These are phyloP conservation scores for Stylosanthes scabra DNA, from an alignment of 331 rosid genomes.

Conservation along the genomic window DNA sequence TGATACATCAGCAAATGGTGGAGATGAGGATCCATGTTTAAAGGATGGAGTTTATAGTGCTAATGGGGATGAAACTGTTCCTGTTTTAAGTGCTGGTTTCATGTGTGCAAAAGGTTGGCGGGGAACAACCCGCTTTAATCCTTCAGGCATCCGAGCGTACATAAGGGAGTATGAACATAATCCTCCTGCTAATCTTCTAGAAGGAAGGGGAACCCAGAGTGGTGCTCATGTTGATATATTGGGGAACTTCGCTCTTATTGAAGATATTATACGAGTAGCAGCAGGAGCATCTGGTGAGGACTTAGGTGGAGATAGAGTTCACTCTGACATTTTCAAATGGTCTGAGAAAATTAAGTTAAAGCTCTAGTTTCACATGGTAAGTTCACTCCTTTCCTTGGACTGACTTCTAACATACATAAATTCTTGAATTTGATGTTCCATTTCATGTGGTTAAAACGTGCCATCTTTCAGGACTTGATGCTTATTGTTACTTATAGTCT, in stretches of 20 bases:
- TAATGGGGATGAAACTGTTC: constrained; percentile 91
- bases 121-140: constrained; percentile 85
- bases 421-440: not conserved
- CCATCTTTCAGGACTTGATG: not conserved
- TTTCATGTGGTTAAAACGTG: constrained; percentile 9
- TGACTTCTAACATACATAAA: constrained; percentile 4
- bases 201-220: constrained; percentile 92
- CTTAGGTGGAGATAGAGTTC: constrained; percentile 79
- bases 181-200: constrained; percentile 86
- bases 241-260: constrained; percentile 90
- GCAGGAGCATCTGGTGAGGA: constrained; percentile 85
- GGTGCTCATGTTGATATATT: constrained; percentile 95
- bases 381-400: constrained; percentile 29
- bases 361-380: constrained; percentile 55
- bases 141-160: constrained; percentile 69
- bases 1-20: constrained; percentile 77
- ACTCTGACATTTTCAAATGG: constrained; percentile 83
- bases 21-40: constrained; percentile 60
- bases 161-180: constrained; percentile 83
- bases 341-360: constrained; percentile 69
- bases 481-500: not conserved
- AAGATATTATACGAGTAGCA: constrained; percentile 83
- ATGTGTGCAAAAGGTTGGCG: constrained; percentile 95
- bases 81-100: constrained; percentile 89
- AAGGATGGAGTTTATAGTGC: constrained; percentile 73